phyloP scores from a whole-genome alignment of 257 asterid species.

The Cruciata laevipes region DNA sequence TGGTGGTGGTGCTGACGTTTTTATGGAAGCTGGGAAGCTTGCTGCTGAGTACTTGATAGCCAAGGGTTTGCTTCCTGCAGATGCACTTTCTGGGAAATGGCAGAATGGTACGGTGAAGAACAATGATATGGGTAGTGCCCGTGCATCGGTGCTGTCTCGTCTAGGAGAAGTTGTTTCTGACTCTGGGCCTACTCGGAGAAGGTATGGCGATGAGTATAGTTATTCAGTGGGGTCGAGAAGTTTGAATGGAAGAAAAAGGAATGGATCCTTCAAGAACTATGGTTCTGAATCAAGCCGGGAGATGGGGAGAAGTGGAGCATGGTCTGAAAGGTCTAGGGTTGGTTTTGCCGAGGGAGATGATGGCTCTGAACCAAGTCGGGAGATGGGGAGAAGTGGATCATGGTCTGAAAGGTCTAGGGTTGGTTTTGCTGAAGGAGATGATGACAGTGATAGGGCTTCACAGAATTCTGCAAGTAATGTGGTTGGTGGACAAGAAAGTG shows the following conservation, averaged over 20 bases:
- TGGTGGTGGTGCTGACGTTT: constrained; percentile 34
- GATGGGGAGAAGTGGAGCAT: constrained; percentile 48
- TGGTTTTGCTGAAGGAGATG: constrained; percentile 28
- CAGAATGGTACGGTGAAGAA: constrained; percentile 45
- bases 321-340: constrained; percentile 42
- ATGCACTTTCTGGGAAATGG: constrained; percentile 73
- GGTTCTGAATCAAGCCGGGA: constrained; percentile 51
- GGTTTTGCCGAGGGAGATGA: constrained; percentile 31
- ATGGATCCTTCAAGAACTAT: constrained; percentile 42
- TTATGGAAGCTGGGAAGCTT: constrained; percentile 83
- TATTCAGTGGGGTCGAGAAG: constrained; percentile 38
- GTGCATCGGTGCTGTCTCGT: constrained; percentile 59
- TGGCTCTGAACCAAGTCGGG: constrained; percentile 49
- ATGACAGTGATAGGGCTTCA: constrained; percentile 24
- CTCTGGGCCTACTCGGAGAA: constrained; percentile 51
- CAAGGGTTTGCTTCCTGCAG: constrained; percentile 70
- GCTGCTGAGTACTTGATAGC: constrained; percentile 85
- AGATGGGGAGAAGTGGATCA: constrained; percentile 49
- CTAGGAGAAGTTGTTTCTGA: constrained; percentile 43
- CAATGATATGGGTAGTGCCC: constrained; percentile 36
- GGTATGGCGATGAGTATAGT: constrained; percentile 45
- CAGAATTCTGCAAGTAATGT: constrained; percentile 24
- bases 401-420: constrained; percentile 44
- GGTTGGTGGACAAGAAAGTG: constrained; percentile 20
- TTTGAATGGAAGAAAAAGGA: constrained; percentile 49